A percentile compares a stretch with the other conserved stretches of the same genome.
phyloP scores from a whole-genome alignment of 2,329 filamentous ascomycete genomes.

The Colletotrichum sidae region DNA sequence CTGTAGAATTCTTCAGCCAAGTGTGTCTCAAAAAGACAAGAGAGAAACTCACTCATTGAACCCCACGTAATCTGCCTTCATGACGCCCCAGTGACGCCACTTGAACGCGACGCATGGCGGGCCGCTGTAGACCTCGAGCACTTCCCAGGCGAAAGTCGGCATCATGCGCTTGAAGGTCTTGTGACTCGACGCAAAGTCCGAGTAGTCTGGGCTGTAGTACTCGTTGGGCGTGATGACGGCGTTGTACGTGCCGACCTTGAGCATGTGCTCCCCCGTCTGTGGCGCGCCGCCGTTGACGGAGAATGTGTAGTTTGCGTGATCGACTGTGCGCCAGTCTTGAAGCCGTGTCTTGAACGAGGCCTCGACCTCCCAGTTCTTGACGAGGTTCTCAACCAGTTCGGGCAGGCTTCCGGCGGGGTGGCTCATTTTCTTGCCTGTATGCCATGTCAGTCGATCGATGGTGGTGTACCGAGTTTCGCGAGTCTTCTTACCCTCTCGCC shows the following conservation, averaged over 20 bases:
- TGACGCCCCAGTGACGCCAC: slow-evolving; percentile 76
- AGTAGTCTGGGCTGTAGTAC: slow-evolving; percentile 72
- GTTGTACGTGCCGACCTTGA: slow-evolving; percentile 76
- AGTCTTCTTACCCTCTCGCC: slow-evolving; percentile 63
- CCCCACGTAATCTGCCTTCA: slow-evolving; percentile 75
- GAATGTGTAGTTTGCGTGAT: slow-evolving; percentile 69
- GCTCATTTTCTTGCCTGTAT: slow-evolving; percentile 65
- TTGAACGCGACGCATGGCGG: slow-evolving; percentile 72
- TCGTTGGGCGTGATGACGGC: slow-evolving; percentile 72
- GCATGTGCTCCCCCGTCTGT: slow-evolving; percentile 71
- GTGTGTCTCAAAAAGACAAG: neutral
- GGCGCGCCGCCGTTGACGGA: slow-evolving; percentile 71
- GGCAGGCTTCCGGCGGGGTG: slow-evolving; percentile 68
- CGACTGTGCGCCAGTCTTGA: slow-evolving; percentile 74
- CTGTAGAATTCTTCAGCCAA: slow-evolving; percentile 48
- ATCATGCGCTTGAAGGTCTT: slow-evolving; percentile 81
- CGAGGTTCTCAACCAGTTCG: slow-evolving; percentile 74
- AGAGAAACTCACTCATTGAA: slow-evolving; percentile 66
- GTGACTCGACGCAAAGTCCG: slow-evolving; percentile 72
- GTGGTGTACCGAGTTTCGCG: neutral
- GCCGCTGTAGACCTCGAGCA: slow-evolving; percentile 74
- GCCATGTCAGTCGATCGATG: neutral
- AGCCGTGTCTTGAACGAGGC: slow-evolving; percentile 74
- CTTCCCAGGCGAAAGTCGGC: slow-evolving; percentile 79
- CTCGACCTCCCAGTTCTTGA: slow-evolving; percentile 81